Base-by-base conservation (phyloP, 228 moss, liverwort and hornwort genomes). In the Sphagnum magellanicum region DNA sequence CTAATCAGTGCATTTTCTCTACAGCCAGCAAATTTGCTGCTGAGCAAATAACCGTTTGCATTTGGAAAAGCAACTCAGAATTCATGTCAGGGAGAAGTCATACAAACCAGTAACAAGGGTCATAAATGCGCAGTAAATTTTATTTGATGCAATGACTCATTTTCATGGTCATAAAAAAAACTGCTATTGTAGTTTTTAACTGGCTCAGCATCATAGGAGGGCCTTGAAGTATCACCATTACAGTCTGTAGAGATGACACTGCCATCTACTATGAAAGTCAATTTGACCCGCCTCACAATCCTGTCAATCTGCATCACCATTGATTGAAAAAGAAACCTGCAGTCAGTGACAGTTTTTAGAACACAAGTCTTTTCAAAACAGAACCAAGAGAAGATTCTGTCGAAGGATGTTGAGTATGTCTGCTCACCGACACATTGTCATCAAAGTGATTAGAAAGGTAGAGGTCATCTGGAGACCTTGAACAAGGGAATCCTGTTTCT, bases 151-250 rank as follows among this genome's bases (percentile, higher is more conserved):
- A 80, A 72, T 0, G 76, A 76, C 48, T 80, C 79, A 7, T 60
- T 52, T 0, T 6, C 53, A 66, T 80, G 76, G 60, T 80, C 73
- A 53, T 76, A 80, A 67, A 80, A 76, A 65, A 72, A 80, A 50
- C 50, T 68, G 66, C 79, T 75, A 59, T 53, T 67, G 66, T 75
- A 80, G 16, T 69, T 72, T 50, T 6, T 47, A 16, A 60, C 50
- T 32, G 15, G 60, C 15, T 50, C 65, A 49, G 62, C 10, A 12
- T 53, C 4, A 10, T 32, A 3, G 32, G 61, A 13, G 13, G 65
- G 63, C 55, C 66, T 17, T 49, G 72, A 50, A 5, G 51, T 14
- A 6, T 55, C n/a, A 48, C 59, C 52, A 50, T 67, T 50, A 10
- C 63, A 16, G 67, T 58, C 57, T 72, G 53, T 64, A 48, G 55